Evolutionary conservation across 139 green algal species (phyloP).

Genomic region (Dunaliella primolecta): DNA sequence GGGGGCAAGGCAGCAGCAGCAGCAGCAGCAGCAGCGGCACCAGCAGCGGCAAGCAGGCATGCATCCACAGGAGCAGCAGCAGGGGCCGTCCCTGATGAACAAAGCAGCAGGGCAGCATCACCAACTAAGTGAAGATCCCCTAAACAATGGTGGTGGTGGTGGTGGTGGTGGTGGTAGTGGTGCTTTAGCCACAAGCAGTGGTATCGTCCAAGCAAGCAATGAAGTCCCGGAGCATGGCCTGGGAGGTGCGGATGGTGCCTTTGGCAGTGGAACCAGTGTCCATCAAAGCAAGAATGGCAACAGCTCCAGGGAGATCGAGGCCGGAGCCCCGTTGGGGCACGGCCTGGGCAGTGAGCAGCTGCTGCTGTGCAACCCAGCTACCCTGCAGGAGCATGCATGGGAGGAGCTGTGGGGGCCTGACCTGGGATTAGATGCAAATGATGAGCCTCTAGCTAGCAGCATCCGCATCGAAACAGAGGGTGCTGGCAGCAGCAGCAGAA

Average conservation of each 20-base stretch:
- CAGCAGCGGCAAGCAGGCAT: neutral
- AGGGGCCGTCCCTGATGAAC: no score
- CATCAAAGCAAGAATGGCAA: neutral
- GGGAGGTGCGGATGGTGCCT: no score
- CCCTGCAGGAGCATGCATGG: neutral
- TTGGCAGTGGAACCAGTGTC: neutral
- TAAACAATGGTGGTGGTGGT: neutral
- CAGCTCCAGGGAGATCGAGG: neutral
- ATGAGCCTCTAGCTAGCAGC: neutral
- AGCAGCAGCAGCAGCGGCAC: constrained; percentile 17
- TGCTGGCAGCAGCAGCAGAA: neutral
- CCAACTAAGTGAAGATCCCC: neutral
- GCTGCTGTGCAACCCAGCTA: neutral
- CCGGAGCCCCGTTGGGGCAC: neutral
- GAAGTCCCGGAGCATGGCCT: no score
- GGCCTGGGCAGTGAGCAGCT: constrained; percentile 4
- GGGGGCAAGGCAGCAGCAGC: neutral
- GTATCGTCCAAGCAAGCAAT: no score
- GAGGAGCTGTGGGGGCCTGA: neutral
- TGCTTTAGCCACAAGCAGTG: neutral
- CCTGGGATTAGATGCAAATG: neutral
- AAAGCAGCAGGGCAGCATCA: constrained; percentile 5
- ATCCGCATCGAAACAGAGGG: no score
- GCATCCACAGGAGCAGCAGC: neutral
- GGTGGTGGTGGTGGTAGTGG: neutral